These are phyloP conservation scores for Pulicaria dysenterica DNA, from an alignment of 129 eudicot species.

Conservation along the genomic window DNA sequence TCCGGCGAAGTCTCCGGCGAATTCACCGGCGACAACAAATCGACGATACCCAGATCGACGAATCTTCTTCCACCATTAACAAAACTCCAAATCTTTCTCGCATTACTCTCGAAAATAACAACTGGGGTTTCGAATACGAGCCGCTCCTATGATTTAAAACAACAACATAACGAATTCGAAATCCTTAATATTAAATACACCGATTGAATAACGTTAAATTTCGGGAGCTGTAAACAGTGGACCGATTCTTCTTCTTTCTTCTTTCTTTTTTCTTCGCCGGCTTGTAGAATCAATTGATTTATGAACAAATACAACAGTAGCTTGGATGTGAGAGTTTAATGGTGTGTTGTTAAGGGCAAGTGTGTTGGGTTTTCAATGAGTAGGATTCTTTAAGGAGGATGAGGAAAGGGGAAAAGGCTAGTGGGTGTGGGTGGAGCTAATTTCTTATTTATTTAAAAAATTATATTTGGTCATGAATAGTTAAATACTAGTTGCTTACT, in stretches of 20 bases:
- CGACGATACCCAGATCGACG: constrained; percentile 48
- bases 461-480: too few species aligned
- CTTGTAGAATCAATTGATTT: background rate
- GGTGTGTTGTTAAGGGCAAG: constrained; percentile 9
- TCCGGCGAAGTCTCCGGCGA: constrained; percentile 9
- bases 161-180: constrained; percentile 16
- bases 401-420: constrained; percentile 35
- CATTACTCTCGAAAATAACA: constrained; percentile 45
- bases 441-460: constrained; percentile 5
- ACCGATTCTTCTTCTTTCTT: background rate
- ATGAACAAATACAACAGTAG: constrained; percentile 10
- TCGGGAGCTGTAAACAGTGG: constrained; percentile 23
- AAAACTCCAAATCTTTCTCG: constrained; percentile 35
- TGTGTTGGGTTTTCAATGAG: constrained; percentile 32
- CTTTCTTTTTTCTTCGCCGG: background rate
- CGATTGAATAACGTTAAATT: constrained; percentile 8
- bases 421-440: constrained; percentile 46
- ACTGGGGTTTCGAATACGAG: constrained; percentile 24
- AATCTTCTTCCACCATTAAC: constrained; percentile 31
- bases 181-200: background rate
- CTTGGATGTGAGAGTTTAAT: constrained; percentile 2
- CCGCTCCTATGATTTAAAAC: constrained; percentile 10
- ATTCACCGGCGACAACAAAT: constrained; percentile 49
- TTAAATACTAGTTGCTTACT: background rate
- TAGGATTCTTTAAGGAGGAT: constrained; percentile 14